Base-by-base conservation (phyloP, 805 yeast species). In the Myxozyma udenii region DNA sequence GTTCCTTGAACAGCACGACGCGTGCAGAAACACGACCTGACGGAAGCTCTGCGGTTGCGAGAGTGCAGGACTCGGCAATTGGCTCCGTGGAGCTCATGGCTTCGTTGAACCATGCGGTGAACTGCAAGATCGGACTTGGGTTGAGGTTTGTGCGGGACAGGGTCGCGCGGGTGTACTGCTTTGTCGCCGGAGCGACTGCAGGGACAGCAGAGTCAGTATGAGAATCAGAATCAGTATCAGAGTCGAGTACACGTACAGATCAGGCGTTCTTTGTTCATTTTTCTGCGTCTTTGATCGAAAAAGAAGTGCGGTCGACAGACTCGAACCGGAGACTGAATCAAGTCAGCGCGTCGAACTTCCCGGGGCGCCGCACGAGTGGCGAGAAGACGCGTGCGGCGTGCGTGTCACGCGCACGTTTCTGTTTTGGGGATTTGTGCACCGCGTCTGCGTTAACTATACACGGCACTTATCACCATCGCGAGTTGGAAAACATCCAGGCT, bases 21-120 rank as follows among this genome's bases (percentile, higher is more conserved):
- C 98, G 75, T 4, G 90, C 81, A 0, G 95, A 84, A 1, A 93
- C 87, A 54, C 95, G 74, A n/a, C 98, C 98, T 1, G 85, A 77
- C 6, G 97, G 97, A 55, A 90, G 72, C 52, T 80, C 75, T 0
- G 95, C 95, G 2, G 98, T 90, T 6, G 97, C 79, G n/a, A 93
- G 79, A 16, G 83, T 86, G n/a, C 80, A 74, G 1, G 90, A 78
- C 67, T 93, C 98, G 6, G 58, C 46, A 42, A 88, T 71, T 19
- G 74, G 73, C 60, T 85, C 84, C 38, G 69, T 61, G 32, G 74
- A 72, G 3, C 73, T 72, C 45, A 74, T 72, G 18, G 96, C 96
- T 37, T 85, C 87, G 14, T 79, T 72, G 66, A 87, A 93, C 98
- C 98, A 93, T 47, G 70, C 68, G 55, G 82, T 79, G 72, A 93